phyloP scores from a whole-genome alignment of 345 rosid genomes.

The Eutrema heterophyllum region DNA sequence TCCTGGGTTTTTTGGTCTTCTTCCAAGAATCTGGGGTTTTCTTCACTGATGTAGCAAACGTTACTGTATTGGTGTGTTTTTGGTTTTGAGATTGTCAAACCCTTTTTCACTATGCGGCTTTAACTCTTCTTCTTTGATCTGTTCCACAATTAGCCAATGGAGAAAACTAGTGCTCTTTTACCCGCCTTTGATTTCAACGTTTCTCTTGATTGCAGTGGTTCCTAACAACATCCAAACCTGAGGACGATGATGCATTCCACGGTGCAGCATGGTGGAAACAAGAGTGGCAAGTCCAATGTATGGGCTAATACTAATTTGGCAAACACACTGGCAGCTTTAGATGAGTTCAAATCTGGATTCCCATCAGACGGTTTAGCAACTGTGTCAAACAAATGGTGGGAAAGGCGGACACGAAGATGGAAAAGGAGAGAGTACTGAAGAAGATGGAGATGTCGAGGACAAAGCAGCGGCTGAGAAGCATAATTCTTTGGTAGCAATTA shows the following conservation, averaged over 20 bases:
- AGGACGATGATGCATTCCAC: constrained; percentile 1
- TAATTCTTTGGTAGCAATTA: constrained; percentile 37
- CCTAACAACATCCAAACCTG: neutral
- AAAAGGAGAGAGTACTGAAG: constrained; percentile 24
- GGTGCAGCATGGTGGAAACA: constrained; percentile 21
- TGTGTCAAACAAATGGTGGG: constrained; percentile 69
- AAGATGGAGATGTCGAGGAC: constrained; percentile 16
- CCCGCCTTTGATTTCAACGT: neutral
- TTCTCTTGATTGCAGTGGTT: constrained; percentile 13
- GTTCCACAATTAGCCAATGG: neutral
- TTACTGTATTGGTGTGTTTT: too few relatives aligned
- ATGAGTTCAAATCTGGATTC: constrained; percentile 70
- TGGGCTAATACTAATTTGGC: constrained; percentile 32
- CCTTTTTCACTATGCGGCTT: neutral
- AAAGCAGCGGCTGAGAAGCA: constrained; percentile 20
- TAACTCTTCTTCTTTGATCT: neutral
- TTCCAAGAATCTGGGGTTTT: neutral
- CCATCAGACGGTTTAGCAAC: constrained; percentile 58
- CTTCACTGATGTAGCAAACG: neutral
- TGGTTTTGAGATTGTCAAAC: neutral
- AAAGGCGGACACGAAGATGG: constrained; percentile 16
- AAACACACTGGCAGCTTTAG: constrained; percentile 34
- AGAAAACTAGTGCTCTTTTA: neutral
- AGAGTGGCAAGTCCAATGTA: constrained; percentile 15
- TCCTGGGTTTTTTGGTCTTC: neutral